Percentiles rank a stretch among this genome's conserved stretches.
Conservation (phyloP, 1,139 yeast genomes). For the Saccharomyces hybrid region DNA sequence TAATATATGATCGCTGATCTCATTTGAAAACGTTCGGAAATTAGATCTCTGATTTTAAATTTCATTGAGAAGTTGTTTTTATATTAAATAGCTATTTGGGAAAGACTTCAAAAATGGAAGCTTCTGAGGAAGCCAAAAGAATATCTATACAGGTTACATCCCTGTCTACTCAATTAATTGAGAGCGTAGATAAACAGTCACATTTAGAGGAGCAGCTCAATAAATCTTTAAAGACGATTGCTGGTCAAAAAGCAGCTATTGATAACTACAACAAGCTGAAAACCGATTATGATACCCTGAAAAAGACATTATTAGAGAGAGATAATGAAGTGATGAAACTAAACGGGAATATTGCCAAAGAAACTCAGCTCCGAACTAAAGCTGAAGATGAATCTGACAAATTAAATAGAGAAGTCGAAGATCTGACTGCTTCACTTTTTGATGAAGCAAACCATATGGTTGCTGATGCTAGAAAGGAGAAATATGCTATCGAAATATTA, state of each 20-base stretch:
- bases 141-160: slow-evolving; percentile 50
- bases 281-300: slow-evolving; percentile 20
- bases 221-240: slow-evolving; percentile 23
- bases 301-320: slow-evolving; percentile 33
- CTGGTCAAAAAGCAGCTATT: slow-evolving; percentile 14
- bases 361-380: slow-evolving; percentile 37
- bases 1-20: not conserved
- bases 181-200: slow-evolving; percentile 53
- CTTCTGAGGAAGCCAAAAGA: slow-evolving; percentile 35
- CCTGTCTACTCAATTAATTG: slow-evolving; percentile 52
- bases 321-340: slow-evolving; percentile 34
- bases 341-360: slow-evolving; percentile 30
- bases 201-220: slow-evolving; percentile 38
- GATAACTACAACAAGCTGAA: slow-evolving; percentile 15
- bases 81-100: not conserved
- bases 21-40: not conserved
- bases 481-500: slow-evolving; percentile 45
- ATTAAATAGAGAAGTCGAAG: slow-evolving; percentile 66
- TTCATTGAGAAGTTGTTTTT: not conserved
- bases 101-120: not conserved
- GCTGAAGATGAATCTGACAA: slow-evolving; percentile 54
- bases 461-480: slow-evolving; percentile 56
- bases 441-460: slow-evolving; percentile 80
- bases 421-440: slow-evolving; percentile 63
- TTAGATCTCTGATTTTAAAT: not conserved